Conservation (phyloP, 129 eudicot genomes). For the Pseudognaphalium luteoalbum region DNA sequence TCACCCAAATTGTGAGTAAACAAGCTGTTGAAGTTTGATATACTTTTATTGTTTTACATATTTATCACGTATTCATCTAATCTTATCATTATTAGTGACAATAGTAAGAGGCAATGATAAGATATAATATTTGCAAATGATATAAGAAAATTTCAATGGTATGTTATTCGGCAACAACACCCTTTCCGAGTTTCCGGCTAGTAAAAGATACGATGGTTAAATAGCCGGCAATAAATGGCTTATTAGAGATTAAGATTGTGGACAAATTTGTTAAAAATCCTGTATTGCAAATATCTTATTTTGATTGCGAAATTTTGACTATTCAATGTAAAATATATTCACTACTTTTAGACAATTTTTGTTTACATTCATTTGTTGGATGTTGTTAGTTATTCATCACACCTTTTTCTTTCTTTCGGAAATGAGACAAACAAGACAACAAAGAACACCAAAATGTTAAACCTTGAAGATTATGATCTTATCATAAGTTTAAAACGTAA, state of each 20-base stretch:
- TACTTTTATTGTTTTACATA: too few relatives aligned
- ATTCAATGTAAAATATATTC: background rate
- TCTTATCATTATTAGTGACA: background rate
- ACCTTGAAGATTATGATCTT: background rate
- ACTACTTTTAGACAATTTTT: background rate
- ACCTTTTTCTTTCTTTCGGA: too few relatives aligned
- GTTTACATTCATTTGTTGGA: background rate
- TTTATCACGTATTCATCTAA: too few relatives aligned
- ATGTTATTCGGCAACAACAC: background rate
- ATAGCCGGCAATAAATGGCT: conserved; percentile 6
- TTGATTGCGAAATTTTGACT: background rate
- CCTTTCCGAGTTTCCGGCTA: background rate
- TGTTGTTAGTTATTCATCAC: background rate
- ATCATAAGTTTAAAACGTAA: background rate
- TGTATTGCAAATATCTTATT: background rate
- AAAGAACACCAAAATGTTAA: background rate
- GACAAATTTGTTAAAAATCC: too few relatives aligned
- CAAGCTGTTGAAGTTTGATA: too few relatives aligned
- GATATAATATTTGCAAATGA: background rate
- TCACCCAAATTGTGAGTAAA: too few relatives aligned
- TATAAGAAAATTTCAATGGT: background rate
- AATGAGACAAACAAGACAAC: background rate
- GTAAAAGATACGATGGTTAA: background rate
- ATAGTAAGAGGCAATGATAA: background rate
- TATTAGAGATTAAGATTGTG: too few relatives aligned